Conservation (phyloP, 2,329 filamentous ascomycete genomes). For the Pseudocercospora macadamiae region DNA sequence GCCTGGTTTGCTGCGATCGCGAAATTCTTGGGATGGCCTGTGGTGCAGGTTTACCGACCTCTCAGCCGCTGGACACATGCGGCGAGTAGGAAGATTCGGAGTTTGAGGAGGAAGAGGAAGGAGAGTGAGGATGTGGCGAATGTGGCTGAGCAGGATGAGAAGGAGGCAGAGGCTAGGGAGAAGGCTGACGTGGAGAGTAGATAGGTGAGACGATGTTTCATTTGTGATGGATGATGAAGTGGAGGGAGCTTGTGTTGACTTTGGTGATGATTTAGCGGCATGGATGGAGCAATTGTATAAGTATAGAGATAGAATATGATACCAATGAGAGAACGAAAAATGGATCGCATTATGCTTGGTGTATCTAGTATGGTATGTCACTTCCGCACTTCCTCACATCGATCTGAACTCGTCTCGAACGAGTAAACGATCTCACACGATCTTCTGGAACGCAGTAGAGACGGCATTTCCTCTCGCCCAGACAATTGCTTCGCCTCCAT, state of each 20-base stretch:
- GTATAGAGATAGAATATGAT: conserved; percentile 13
- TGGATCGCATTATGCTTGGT: too few relatives aligned
- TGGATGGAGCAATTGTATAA: neutral
- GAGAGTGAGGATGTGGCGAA: conserved; percentile 22
- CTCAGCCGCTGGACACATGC: conserved; percentile 26
- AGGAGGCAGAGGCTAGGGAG: conserved; percentile 16
- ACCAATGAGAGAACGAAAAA: neutral
- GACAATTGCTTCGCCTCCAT: neutral
- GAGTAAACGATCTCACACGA: conserved; percentile 1
- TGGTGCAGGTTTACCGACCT: conserved; percentile 25
- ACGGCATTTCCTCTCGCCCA: neutral
- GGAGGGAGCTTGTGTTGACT: neutral
- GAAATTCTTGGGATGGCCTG: conserved; percentile 43
- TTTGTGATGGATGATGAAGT: too few relatives aligned
- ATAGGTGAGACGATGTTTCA: neutral
- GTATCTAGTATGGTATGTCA: too few relatives aligned
- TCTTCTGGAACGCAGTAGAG: neutral
- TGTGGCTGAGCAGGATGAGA: conserved; percentile 21
- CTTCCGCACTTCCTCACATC: too few relatives aligned
- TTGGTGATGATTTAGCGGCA: conserved; percentile 12
- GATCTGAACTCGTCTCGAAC: too few relatives aligned
- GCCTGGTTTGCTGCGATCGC: conserved; percentile 54
- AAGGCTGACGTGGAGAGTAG: conserved; percentile 20
- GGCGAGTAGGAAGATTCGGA: conserved; percentile 16
- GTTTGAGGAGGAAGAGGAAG: conserved; percentile 22